phyloP scores from a whole-genome alignment of 805 yeast species.

The Suhomyces prunicola region DNA sequence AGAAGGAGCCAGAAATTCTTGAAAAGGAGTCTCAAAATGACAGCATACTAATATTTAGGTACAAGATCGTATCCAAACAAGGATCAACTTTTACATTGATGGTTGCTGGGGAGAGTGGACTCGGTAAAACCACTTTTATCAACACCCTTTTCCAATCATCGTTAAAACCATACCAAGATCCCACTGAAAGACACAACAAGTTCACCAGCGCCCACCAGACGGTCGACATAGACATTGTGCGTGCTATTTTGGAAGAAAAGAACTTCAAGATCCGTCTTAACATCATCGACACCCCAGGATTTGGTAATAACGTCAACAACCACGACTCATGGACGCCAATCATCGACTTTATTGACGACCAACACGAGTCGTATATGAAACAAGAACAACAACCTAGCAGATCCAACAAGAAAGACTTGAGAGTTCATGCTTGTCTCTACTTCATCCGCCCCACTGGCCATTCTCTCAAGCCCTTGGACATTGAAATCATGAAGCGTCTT shows the following conservation, averaged over 20 bases:
- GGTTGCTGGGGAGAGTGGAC: constrained; percentile 90
- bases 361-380: constrained; percentile 82
- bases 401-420: constrained; percentile 61
- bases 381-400: constrained; percentile 92
- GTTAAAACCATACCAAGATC: constrained; percentile 57
- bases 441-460: constrained; percentile 92
- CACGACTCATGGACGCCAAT: constrained; percentile 83
- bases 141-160: constrained; percentile 80
- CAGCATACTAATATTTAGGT: constrained; percentile 35
- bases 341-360: constrained; percentile 86
- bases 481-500: constrained; percentile 81
- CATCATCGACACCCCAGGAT: constrained; percentile 89
- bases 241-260: constrained; percentile 83
- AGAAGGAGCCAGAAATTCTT: too few species aligned
- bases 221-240: constrained; percentile 71
- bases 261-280: constrained; percentile 75
- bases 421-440: constrained; percentile 89
- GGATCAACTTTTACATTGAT: constrained; percentile 78
- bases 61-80: constrained; percentile 68
- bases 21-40: not conserved
- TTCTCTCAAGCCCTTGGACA: constrained; percentile 80
- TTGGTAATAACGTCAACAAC: constrained; percentile 88
- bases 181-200: constrained; percentile 54
- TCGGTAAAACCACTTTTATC: constrained; percentile 89
- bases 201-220: constrained; percentile 58